These are phyloP conservation scores for Iris pallida DNA, from an alignment of 116 monocot genomes.

Conservation along the genomic window DNA sequence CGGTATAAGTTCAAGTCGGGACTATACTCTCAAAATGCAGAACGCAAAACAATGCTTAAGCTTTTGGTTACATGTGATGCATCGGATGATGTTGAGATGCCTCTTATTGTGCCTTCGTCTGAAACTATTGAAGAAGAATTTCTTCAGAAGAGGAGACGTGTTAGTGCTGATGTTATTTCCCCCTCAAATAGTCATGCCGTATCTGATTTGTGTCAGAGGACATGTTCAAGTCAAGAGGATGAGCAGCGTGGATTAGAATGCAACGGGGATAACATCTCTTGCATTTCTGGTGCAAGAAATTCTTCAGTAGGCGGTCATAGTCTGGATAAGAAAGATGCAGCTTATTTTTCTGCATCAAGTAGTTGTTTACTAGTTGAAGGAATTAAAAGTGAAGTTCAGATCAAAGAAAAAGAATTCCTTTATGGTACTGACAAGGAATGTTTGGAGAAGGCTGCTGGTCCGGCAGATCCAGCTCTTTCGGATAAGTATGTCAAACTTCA, in stretches of 20 bases:
- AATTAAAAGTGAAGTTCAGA: constrained; percentile 5
- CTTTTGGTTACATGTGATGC: constrained; percentile 24
- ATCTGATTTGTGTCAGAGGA: constrained; percentile 8
- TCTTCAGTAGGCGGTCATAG: constrained; percentile 8
- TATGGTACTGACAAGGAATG: constrained; percentile 17
- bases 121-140: constrained; percentile 14
- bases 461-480: constrained; percentile 8
- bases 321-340: constrained; percentile 18
- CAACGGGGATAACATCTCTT: constrained; percentile 46
- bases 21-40: constrained; percentile 52
- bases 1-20: constrained; percentile 41
- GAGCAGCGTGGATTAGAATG: constrained; percentile 22
- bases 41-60: constrained; percentile 39
- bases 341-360: constrained; percentile 15
- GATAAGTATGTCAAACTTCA: constrained; percentile 5
- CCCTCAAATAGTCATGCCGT: background rate
- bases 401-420: background rate
- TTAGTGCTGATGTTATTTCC: background rate
- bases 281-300: constrained; percentile 30
- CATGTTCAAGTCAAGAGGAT: constrained; percentile 10
- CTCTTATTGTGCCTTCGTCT: constrained; percentile 19
- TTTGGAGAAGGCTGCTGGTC: constrained; percentile 15
- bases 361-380: constrained; percentile 14
- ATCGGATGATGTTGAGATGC: constrained; percentile 49
- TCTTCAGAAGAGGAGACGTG: constrained; percentile 9